phyloP scores from a whole-genome alignment of 352 stramenopile genomes.

The Phytophthora citricola region DNA sequence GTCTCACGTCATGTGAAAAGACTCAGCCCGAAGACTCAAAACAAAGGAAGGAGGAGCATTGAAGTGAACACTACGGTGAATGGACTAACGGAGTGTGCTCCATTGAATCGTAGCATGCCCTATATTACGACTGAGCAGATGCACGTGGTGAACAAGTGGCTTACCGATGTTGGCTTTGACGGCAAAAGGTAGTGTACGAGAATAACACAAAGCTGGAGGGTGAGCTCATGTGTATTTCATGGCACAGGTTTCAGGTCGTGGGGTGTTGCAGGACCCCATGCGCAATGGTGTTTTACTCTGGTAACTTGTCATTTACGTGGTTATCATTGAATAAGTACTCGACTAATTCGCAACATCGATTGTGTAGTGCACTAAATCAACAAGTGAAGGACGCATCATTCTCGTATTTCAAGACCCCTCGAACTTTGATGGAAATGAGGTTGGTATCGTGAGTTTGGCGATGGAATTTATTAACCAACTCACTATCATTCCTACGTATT shows the following conservation, averaged over 20 bases:
- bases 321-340: too few species aligned
- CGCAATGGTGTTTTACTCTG: conserved; percentile 50
- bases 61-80: background rate
- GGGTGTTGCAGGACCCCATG: conserved; percentile 44
- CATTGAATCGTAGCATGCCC: conserved; percentile 29
- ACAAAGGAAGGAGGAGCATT: background rate
- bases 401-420: conserved; percentile 29
- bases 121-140: conserved; percentile 45
- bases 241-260: conserved; percentile 13
- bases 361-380: conserved; percentile 1
- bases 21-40: conserved; percentile 2
- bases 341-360: too few species aligned
- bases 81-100: background rate
- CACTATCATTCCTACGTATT: background rate
- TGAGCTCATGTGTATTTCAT: background rate
- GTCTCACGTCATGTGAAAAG: background rate
- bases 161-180: conserved; percentile 27
- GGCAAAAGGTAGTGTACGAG: conserved; percentile 12
- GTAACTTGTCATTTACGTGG: conserved; percentile 9
- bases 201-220: background rate
- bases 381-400: conserved; percentile 9
- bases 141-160: conserved; percentile 37
- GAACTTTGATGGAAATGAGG: conserved; percentile 34
- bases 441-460: conserved; percentile 2
- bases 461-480: background rate